Evolutionary conservation across 2,329 filamentous ascomycete species (phyloP).

Genomic region (Cordyceps javanica): DNA sequence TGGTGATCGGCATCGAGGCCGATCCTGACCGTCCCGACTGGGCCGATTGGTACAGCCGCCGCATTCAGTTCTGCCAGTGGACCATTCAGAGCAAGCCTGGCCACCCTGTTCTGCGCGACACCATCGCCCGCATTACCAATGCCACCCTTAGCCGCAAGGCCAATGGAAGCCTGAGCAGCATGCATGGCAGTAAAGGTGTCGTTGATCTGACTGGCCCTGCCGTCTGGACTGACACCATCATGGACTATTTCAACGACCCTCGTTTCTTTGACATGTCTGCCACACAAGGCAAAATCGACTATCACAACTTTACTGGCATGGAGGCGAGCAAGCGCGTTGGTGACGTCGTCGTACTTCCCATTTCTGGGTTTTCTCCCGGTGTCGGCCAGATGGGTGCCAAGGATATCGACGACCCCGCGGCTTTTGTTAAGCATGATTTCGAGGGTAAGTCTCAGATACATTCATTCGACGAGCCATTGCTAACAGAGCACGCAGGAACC

Average conservation of each 20-base stretch:
- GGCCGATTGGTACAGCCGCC: constrained; percentile 90
- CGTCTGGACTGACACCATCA: constrained; percentile 88
- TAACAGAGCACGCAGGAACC: constrained; percentile 46
- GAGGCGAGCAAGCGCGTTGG: constrained; percentile 77
- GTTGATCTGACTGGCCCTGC: constrained; percentile 94
- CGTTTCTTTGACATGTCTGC: constrained; percentile 77
- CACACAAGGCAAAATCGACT: constrained; percentile 70
- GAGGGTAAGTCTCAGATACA: constrained; percentile 57
- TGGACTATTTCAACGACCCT: constrained; percentile 88
- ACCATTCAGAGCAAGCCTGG: constrained; percentile 95
- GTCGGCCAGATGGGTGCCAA: constrained; percentile 89
- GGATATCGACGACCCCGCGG: constrained; percentile 87
- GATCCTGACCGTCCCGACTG: constrained; percentile 91
- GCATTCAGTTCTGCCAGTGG: constrained; percentile 99
- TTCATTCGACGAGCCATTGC: neutral
- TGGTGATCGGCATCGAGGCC: constrained; percentile 92
- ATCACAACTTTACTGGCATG: constrained; percentile 85
- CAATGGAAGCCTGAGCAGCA: constrained; percentile 54
- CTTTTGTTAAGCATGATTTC: constrained; percentile 95
- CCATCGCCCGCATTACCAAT: constrained; percentile 80
- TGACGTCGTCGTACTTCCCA: constrained; percentile 88
- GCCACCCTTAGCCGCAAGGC: constrained; percentile 71
- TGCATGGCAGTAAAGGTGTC: constrained; percentile 59
- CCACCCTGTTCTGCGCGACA: constrained; percentile 82
- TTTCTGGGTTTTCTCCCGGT: constrained; percentile 95